These are phyloP conservation scores for Metschnikowia santaceciliae DNA, from an alignment of 805 yeast species.

Conservation along the genomic window DNA sequence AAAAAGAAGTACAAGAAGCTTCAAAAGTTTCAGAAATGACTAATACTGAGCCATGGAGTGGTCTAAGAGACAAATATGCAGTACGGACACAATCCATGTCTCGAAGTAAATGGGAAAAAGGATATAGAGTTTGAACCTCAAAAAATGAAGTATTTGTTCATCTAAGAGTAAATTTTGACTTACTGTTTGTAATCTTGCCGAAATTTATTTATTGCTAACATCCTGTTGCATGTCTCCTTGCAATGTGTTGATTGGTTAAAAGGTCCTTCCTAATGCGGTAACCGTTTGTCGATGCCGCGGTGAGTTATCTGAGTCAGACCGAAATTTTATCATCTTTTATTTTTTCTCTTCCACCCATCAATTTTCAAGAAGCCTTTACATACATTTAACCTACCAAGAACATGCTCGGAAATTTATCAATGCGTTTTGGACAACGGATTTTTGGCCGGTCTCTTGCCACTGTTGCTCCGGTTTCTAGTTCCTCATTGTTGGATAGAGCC, in stretches of 20 bases:
- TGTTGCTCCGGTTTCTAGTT: conserved; percentile 25
- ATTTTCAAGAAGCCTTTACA: not conserved
- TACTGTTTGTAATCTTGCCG: not conserved
- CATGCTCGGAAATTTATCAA: not conserved
- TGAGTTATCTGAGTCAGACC: conserved; percentile 21
- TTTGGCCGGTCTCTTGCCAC: conserved; percentile 34
- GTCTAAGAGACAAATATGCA: not conserved
- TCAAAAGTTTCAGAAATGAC: not conserved
- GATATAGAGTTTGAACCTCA: not conserved
- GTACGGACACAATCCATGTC: not conserved
- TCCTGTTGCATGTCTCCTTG: not conserved
- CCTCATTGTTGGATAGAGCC: conserved; percentile 64
- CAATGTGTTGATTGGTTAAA: conserved; percentile 9
- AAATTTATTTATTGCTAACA: no score
- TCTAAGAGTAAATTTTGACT: not conserved
- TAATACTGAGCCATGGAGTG: not conserved
- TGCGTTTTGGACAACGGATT: not conserved
- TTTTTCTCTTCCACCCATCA: not conserved
- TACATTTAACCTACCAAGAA: not conserved
- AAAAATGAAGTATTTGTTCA: not conserved
- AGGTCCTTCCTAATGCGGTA: conserved; percentile 17
- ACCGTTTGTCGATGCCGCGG: conserved; percentile 22
- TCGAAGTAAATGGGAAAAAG: not conserved
- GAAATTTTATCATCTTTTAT: conserved; percentile 2
- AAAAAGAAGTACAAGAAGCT: not conserved